Conservation (phyloP, 2,329 filamentous ascomycete species). For the Botryotinia calthae region DNA sequence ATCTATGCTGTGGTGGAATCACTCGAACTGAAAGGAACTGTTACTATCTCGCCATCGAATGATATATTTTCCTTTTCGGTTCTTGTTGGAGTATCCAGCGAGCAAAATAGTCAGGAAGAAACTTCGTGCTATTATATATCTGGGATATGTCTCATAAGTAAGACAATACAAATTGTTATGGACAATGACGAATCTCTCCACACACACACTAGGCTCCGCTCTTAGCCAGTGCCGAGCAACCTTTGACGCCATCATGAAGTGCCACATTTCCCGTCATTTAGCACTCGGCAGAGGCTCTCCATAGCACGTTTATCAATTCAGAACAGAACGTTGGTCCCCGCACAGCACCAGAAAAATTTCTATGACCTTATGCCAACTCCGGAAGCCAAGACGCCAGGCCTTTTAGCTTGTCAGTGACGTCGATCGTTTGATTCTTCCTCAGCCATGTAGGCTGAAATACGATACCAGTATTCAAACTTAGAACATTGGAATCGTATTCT, state of each 20-base stretch:
- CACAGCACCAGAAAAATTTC: background rate
- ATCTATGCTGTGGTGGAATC: background rate
- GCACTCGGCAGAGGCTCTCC: background rate
- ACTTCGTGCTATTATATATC: background rate
- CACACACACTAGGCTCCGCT: background rate
- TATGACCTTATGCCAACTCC: background rate
- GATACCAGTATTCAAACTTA: background rate
- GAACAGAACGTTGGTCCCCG: background rate
- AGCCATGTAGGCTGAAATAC: background rate
- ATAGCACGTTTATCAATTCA: background rate
- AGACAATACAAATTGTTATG: background rate
- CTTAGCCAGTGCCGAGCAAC: background rate
- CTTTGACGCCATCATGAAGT: background rate
- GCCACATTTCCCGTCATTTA: background rate
- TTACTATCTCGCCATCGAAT: background rate
- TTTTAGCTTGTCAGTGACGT: background rate
- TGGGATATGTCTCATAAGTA: background rate
- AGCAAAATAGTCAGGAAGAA: background rate
- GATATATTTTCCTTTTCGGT: background rate
- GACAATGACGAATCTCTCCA: background rate
- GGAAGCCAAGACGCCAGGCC: background rate
- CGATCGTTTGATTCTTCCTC: background rate
- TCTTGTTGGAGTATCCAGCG: background rate
- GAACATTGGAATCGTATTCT: background rate
- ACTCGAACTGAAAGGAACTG: background rate